Evolutionary conservation across 1,139 yeast species (phyloP).

Genomic region (Ashbya aceris): DNA sequence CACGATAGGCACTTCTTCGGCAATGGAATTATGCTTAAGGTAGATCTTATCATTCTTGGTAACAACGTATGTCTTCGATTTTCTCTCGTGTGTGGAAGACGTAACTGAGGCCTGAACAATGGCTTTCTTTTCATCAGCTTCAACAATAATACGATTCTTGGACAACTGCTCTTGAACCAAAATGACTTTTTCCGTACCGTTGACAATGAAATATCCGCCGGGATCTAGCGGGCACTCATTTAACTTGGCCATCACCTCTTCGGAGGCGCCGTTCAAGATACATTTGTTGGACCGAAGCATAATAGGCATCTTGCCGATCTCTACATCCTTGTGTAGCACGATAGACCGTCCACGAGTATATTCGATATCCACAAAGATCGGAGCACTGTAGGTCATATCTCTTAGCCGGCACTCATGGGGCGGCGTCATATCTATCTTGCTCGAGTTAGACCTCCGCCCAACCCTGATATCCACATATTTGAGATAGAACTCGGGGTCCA

Average conservation of each 20-base stretch:
- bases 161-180: conserved; percentile 94
- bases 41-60: conserved; percentile 85
- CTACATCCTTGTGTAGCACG: conserved; percentile 80
- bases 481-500: conserved; percentile 91
- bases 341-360: conserved; percentile 91
- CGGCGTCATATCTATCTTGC: conserved; percentile 45
- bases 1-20: conserved; percentile 94
- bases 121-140: conserved; percentile 89
- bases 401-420: conserved; percentile 97
- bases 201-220: conserved; percentile 95
- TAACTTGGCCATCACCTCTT: conserved; percentile 73
- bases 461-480: conserved; percentile 88
- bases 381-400: conserved; percentile 93
- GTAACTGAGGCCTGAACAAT: conserved; percentile 97
- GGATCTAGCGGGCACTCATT: conserved; percentile 98
- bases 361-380: conserved; percentile 93
- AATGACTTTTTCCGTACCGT: conserved; percentile 96
- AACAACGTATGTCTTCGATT: conserved; percentile 90
- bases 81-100: conserved; percentile 94
- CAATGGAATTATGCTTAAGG: conserved; percentile 86
- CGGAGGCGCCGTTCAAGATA: conserved; percentile 68
- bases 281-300: conserved; percentile 93
- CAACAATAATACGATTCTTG: conserved; percentile 95
- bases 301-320: conserved; percentile 96
- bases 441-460: conserved; percentile 55